Conservation (phyloP, 108 stramenopile species). For the Skeletonema costatum region DNA sequence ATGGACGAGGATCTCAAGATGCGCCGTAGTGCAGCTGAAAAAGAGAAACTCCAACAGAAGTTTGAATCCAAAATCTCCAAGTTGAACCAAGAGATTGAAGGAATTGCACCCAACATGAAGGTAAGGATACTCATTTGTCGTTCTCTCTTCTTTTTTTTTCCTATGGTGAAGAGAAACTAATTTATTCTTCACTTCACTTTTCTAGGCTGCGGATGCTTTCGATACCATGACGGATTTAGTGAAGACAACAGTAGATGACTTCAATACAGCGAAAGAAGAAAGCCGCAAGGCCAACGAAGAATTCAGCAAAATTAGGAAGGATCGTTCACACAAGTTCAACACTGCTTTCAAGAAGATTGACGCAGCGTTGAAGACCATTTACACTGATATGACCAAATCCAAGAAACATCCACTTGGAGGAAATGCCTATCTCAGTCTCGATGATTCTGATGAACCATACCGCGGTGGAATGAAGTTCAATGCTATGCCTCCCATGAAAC, state of each 20-base stretch:
- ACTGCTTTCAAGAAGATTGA: constrained; percentile 90
- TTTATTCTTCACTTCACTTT: constrained; percentile 6
- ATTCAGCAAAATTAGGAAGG: constrained; percentile 79
- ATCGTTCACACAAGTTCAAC: constrained; percentile 82
- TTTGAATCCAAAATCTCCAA: constrained; percentile 78
- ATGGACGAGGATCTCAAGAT: constrained; percentile 69
- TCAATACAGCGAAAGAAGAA: constrained; percentile 76
- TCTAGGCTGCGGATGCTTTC: constrained; percentile 85
- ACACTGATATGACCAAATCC: constrained; percentile 94
- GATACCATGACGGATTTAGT: constrained; percentile 71
- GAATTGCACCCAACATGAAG: constrained; percentile 97
- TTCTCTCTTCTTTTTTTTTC: background rate
- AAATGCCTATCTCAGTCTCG: constrained; percentile 91
- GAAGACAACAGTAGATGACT: constrained; percentile 77
- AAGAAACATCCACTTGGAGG: constrained; percentile 93
- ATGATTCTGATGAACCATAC: constrained; percentile 96
- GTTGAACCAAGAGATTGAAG: constrained; percentile 81
- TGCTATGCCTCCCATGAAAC: constrained; percentile 99
- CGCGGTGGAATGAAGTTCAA: constrained; percentile 97
- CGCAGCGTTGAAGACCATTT: constrained; percentile 89
- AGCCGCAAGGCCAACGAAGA: constrained; percentile 71
- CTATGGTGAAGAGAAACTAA: background rate
- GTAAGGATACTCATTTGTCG: constrained; percentile 22
- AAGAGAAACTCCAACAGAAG: constrained; percentile 73
- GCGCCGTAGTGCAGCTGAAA: constrained; percentile 65